Conservation (phyloP, 2,329 filamentous ascomycete genomes). For the Claviceps arundinis region DNA sequence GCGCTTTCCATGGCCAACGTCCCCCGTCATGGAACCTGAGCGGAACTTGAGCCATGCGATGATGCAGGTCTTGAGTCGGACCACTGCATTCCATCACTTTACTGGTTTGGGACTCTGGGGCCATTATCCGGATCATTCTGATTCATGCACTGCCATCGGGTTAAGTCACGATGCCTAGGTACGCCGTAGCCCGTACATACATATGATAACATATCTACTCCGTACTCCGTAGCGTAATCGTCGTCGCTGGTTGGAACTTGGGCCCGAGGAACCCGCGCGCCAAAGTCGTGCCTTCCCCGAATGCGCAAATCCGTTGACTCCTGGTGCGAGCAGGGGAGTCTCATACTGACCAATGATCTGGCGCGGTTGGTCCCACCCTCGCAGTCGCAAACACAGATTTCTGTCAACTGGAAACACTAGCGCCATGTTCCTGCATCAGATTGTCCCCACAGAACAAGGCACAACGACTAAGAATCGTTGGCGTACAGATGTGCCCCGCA, state of each 20-base stretch:
- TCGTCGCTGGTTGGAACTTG: too few species aligned
- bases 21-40: not conserved
- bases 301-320: not conserved
- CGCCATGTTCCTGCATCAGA: slow-evolving; percentile 18
- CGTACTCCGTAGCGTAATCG: too few species aligned
- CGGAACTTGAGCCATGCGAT: not conserved
- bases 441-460: not conserved
- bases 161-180: not conserved
- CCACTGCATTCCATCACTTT: not conserved
- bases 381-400: slow-evolving; percentile 1
- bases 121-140: not conserved
- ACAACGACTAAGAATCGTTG: not conserved
- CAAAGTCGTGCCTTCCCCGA: not conserved
- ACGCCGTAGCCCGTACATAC: not conserved
- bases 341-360: not conserved
- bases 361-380: not conserved
- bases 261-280: not conserved
- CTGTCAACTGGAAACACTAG: slow-evolving; percentile 22
- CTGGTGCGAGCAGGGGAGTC: not conserved
- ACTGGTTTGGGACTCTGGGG: not conserved
- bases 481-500: not conserved
- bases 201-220: too few species aligned
- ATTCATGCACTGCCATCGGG: not conserved
- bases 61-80: not conserved
- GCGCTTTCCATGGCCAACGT: too few species aligned